Evolutionary conservation across 2,329 filamentous ascomycete species (phyloP), one percentile per base, ranked within the genome.

Genomic region (Aureobasidium melanogenum): DNA sequence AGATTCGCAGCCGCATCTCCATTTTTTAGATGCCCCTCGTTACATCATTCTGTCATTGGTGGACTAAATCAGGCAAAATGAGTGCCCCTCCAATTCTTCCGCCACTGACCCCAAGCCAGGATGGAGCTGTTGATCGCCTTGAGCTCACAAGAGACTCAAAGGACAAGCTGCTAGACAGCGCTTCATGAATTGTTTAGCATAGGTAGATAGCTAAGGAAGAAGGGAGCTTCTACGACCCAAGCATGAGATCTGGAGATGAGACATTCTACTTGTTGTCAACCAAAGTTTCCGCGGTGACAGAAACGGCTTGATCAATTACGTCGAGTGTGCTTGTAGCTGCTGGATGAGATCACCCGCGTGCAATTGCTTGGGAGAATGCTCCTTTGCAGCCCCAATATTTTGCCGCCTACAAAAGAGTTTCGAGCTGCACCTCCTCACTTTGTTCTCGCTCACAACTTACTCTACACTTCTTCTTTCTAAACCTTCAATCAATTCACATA

Each of bases 21-120:
- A 56, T 44, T 19, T 44, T 19, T 56, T 22, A 22, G 14, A 14
- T 26, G 15, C 15, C 36, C 50, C 22, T 30, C 19, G 38, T 57
- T 57, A 57, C 54, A 47, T 57, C 54, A 57, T 57, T 57, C 54
- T 22, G 24, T 47, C n/a, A 57, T 57, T 57, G 54, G 54, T 47
- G 39, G 54, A 57, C 28, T 34, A 15, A 47, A 46, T 57, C 38
- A 47, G 54, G 54, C 54, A 47, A 56, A 57, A 57, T 46, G 14
- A 2, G 32, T 57, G 54, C 54, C 41, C 54, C 41, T 57, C 41
- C 19, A n/a, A 46, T 57, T 57, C 32, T 57, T 57, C 54, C 54
- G 54, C 44, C 9, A 34, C 26, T 44, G 38, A 24, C 15, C 14
- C 5, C 14, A 39, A 44, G 52, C 36, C 38, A 56, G 38, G 41